A percentile compares a stretch with the other conserved stretches of the same genome.
Conservation (phyloP, 148 eudicot genomes). For the Vaccinium corymbosum region DNA sequence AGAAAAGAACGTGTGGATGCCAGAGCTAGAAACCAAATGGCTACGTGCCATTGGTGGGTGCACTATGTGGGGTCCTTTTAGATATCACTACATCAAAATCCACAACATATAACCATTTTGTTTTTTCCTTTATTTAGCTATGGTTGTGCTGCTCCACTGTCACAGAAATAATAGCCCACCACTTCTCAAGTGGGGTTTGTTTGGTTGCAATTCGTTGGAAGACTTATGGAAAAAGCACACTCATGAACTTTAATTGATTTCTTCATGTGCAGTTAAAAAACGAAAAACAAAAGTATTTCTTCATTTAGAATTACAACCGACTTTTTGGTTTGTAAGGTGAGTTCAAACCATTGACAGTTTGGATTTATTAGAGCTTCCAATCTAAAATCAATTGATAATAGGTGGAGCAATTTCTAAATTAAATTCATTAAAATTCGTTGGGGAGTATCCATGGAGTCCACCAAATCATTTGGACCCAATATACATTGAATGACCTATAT, state of each 20-base stretch:
- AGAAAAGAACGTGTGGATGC: slow-evolving; percentile 1
- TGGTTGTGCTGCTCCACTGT: slow-evolving; percentile 4
- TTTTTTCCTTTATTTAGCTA: background rate
- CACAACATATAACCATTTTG: background rate
- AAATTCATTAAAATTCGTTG: too few relatives aligned
- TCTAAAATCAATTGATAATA: too few relatives aligned
- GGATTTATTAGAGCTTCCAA: too few relatives aligned
- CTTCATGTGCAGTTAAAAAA: background rate
- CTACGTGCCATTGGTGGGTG: slow-evolving; percentile 12
- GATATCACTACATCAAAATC: slow-evolving; percentile 14
- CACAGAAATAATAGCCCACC: background rate
- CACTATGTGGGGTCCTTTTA: slow-evolving; percentile 21
- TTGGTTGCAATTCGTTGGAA: background rate
- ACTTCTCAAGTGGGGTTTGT: background rate
- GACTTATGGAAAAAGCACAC: background rate
- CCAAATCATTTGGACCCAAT: too few relatives aligned
- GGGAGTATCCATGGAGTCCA: too few relatives aligned
- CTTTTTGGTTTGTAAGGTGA: too few relatives aligned
- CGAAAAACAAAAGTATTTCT: too few relatives aligned
- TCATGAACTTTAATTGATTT: background rate
- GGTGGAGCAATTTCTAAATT: too few relatives aligned
- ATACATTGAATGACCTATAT: too few relatives aligned
- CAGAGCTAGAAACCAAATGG: slow-evolving; percentile 7
- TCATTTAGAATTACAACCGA: too few relatives aligned
- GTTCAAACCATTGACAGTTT: too few relatives aligned